Percentiles rank a stretch among this genome's conserved stretches.
phyloP scores from a whole-genome alignment of 768 basidiomycete genomes.

The Fistulinella prunicolor region DNA sequence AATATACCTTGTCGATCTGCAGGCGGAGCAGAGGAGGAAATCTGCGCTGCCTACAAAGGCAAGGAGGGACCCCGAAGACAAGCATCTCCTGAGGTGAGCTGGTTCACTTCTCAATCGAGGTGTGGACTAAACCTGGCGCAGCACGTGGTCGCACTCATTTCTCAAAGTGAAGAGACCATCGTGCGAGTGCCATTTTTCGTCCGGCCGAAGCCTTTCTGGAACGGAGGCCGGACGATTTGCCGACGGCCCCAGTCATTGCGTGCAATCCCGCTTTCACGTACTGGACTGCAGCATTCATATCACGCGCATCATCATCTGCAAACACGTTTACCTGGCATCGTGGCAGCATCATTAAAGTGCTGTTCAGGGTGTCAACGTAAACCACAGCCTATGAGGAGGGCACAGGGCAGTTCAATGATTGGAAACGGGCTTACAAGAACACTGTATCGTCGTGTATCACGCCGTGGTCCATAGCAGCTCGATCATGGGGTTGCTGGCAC shows the following conservation, averaged over 20 bases:
- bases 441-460: constrained; percentile 15
- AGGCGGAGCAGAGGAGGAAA: constrained; percentile 11
- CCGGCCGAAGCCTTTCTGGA: constrained; percentile 11
- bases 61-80: constrained; percentile 25
- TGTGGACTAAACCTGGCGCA: neutral
- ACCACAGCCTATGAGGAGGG: constrained; percentile 26
- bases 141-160: constrained; percentile 19
- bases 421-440: constrained; percentile 11
- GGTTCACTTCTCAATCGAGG: constrained; percentile 13
- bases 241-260: constrained; percentile 18
- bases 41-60: neutral
- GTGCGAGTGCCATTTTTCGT: constrained; percentile 1
- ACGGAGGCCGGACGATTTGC: constrained; percentile 23
- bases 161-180: constrained; percentile 3
- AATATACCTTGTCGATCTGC: constrained; percentile 18
- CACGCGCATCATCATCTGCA: constrained; percentile 11
- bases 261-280: constrained; percentile 28
- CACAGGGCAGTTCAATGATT: constrained; percentile 22
- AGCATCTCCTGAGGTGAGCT: constrained; percentile 15
- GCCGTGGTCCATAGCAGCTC: constrained; percentile 12
- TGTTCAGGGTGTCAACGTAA: constrained; percentile 29
- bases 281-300: constrained; percentile 21
- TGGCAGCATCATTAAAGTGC: constrained; percentile 20
- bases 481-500: constrained; percentile 9
- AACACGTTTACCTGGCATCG: constrained; percentile 23